Percentiles rank a stretch among this genome's conserved stretches.
phyloP scores from a whole-genome alignment of 495 filamentous ascomycete species.

The Xylaria venustula region DNA sequence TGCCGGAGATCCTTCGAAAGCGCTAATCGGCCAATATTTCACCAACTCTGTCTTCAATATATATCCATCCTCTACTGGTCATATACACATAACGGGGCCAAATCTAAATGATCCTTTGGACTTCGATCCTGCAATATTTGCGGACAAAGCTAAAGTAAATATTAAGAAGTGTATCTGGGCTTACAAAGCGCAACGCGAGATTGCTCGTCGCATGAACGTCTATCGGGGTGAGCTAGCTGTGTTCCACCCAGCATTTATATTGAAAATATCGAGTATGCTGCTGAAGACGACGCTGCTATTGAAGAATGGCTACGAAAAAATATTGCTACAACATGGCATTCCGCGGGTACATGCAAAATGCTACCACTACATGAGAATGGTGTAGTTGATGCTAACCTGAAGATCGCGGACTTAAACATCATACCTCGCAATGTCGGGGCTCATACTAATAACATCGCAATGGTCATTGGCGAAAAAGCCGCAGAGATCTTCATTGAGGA shows the following conservation, averaged over 20 bases:
- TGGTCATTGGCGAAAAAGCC: slow-evolving; percentile 57
- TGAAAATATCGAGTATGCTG: slow-evolving; percentile 38
- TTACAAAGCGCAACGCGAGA: slow-evolving; percentile 54
- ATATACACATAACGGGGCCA: too few species aligned
- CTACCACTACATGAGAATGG: slow-evolving; percentile 35
- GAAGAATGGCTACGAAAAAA: slow-evolving; percentile 39
- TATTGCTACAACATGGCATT: slow-evolving; percentile 47
- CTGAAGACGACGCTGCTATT: slow-evolving; percentile 49
- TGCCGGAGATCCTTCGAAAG: too few species aligned
- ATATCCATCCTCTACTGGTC: too few species aligned
- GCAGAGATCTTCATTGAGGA: slow-evolving; percentile 52
- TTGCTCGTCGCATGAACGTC: slow-evolving; percentile 46
- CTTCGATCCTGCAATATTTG: too few species aligned
- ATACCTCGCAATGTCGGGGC: slow-evolving; percentile 53
- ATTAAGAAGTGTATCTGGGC: too few species aligned
- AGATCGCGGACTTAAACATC: slow-evolving; percentile 48
- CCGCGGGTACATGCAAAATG: slow-evolving; percentile 46
- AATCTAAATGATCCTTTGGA: too few species aligned
- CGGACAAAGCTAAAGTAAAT: too few species aligned
- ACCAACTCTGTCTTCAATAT: too few species aligned
- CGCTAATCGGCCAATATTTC: too few species aligned
- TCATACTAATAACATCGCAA: slow-evolving; percentile 58
- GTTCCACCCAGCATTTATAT: slow-evolving; percentile 48
- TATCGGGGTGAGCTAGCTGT: slow-evolving; percentile 50
- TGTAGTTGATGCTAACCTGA: slow-evolving; percentile 47